Conservation (phyloP, 306 rosid species). For the Vachellia pachyceras region DNA sequence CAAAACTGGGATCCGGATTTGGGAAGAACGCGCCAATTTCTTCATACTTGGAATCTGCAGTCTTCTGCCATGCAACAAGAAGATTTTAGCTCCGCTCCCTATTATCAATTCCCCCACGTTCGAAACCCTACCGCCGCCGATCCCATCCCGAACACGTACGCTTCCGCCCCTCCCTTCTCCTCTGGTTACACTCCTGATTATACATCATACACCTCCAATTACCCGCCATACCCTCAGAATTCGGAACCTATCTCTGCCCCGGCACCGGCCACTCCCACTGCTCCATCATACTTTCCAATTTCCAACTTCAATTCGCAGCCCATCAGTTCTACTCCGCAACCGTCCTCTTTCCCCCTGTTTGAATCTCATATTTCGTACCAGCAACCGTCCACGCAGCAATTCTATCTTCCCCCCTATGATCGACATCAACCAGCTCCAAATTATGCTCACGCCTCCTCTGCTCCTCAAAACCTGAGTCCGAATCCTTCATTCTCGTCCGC, state of each 20-base stretch:
- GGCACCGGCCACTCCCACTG: conserved; percentile 47
- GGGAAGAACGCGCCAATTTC: background rate
- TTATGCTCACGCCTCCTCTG: conserved; percentile 49
- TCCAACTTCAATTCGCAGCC: conserved; percentile 44
- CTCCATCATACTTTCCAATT: conserved; percentile 50
- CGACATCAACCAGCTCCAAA: conserved; percentile 55
- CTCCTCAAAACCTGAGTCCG: conserved; percentile 49
- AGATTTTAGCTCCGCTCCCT: conserved; percentile 60
- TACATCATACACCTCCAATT: conserved; percentile 38
- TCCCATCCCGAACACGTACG: conserved; percentile 51
- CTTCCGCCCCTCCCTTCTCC: conserved; percentile 72
- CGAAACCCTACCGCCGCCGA: conserved; percentile 52
- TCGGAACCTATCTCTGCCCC: conserved; percentile 50
- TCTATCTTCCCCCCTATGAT: conserved; percentile 61
- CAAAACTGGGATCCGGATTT: background rate
- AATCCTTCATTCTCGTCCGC: conserved; percentile 47
- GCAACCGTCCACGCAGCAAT: conserved; percentile 46
- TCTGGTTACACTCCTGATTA: conserved; percentile 43
- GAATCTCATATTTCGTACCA: conserved; percentile 62
- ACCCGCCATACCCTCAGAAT: conserved; percentile 53
- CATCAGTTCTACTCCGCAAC: conserved; percentile 55
- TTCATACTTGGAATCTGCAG: background rate
- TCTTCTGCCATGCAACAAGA: conserved; percentile 59
- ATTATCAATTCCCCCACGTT: conserved; percentile 49
- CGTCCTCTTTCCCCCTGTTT: conserved; percentile 59